Conservation (phyloP, 2,329 filamentous ascomycete species). For the Aurifilum marmelostoma region DNA sequence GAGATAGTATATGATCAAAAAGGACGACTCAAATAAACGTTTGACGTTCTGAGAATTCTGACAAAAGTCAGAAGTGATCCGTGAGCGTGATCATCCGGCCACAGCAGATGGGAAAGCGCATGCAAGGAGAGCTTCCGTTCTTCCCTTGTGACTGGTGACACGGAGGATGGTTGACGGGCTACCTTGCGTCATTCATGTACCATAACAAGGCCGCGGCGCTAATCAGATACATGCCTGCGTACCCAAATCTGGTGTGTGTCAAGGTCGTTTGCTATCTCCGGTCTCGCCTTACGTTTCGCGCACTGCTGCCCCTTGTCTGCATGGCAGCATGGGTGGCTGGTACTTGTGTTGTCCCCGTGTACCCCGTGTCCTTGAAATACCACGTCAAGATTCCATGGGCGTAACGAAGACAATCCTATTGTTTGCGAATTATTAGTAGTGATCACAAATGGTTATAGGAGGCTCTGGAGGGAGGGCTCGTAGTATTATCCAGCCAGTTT, state of each 20-base stretch:
- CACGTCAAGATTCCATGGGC: not conserved
- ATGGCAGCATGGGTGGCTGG: not conserved
- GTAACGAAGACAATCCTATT: not conserved
- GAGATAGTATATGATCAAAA: not conserved
- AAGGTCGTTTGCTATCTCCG: not conserved
- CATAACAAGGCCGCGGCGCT: not conserved
- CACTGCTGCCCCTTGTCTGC: not conserved
- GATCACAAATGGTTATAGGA: no score
- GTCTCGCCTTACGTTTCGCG: not conserved
- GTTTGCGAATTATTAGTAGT: not conserved
- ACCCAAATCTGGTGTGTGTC: not conserved
- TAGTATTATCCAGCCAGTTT: no score
- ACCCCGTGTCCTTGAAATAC: not conserved
- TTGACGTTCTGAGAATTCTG: not conserved
- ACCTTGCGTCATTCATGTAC: constrained; percentile 14
- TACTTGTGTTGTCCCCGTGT: not conserved
- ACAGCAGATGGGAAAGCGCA: not conserved
- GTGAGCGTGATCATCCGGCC: constrained; percentile 8
- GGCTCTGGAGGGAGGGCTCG: not conserved
- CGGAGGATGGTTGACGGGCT: not conserved
- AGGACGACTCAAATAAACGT: not conserved
- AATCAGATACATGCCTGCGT: not conserved
- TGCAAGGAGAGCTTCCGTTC: not conserved
- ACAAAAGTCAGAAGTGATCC: not conserved
- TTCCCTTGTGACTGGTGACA: not conserved